Evolutionary conservation across 202 grass and related monocot genomes (phyloP).

Genomic region (Miscanthus sacchariflorus): DNA sequence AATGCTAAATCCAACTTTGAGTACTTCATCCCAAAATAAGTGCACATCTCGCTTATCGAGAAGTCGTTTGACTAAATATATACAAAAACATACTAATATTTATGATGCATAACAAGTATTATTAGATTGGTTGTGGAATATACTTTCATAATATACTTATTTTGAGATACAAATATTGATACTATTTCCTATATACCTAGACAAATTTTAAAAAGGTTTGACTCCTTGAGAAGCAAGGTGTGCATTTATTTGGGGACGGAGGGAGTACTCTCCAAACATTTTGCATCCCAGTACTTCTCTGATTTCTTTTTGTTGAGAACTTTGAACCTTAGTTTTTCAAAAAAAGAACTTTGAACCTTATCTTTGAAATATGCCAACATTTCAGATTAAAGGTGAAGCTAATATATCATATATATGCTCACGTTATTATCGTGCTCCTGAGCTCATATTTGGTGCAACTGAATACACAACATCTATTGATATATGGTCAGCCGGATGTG

Average conservation of each 20-base stretch:
- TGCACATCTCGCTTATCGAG: neutral
- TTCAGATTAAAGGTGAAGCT: slow-evolving; percentile 71
- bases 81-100: neutral
- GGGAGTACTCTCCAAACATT: slow-evolving; percentile 4
- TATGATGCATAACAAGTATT: neutral
- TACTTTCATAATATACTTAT: neutral
- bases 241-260: neutral
- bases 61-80: neutral
- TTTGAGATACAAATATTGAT: neutral
- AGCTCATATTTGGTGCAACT: slow-evolving; percentile 86
- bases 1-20: neutral
- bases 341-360: neutral
- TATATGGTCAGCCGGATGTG: slow-evolving; percentile 85
- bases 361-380: slow-evolving; percentile 12
- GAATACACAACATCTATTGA: slow-evolving; percentile 79
- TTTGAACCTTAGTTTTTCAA: neutral
- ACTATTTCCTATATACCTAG: neutral
- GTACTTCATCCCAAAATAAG: neutral
- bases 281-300: neutral
- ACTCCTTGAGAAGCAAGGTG: neutral
- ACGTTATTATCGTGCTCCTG: slow-evolving; percentile 69
- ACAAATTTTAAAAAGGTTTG: neutral
- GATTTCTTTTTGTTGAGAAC: neutral
- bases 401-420: slow-evolving; percentile 90
- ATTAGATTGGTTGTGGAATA: neutral